Conservation (phyloP, 208 protist genomes). For the Acanthamoeba castellanii region DNA sequence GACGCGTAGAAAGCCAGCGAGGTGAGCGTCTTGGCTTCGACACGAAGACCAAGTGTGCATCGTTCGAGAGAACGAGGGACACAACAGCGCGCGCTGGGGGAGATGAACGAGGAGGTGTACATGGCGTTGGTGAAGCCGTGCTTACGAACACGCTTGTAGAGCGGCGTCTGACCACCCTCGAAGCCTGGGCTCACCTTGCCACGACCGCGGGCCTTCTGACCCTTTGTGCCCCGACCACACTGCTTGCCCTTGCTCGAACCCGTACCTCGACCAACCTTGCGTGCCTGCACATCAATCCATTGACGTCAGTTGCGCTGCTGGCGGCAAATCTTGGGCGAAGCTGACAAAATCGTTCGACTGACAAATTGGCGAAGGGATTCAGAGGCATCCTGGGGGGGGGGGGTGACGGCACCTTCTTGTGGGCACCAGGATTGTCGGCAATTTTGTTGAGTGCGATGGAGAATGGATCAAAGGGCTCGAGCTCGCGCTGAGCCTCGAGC, state of each 20-base stretch:
- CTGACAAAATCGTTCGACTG: neutral
- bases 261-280: conserved; percentile 52
- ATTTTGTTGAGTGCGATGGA: conserved; percentile 36
- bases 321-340: no score
- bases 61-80: no score
- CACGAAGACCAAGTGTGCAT: no score
- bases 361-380: neutral
- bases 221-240: conserved; percentile 69
- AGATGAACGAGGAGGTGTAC: neutral
- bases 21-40: no score
- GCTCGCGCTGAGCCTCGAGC: neutral
- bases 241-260: conserved; percentile 73
- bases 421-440: conserved; percentile 57
- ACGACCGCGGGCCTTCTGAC: conserved; percentile 57
- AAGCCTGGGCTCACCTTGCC: conserved; percentile 73
- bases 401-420: conserved; percentile 35
- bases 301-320: no score
- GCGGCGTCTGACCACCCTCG: conserved; percentile 78
- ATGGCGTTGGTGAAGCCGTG: conserved; percentile 74
- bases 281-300: neutral
- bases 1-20: no score
- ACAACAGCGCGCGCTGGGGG: neutral
- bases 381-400: neutral
- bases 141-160: conserved; percentile 76
- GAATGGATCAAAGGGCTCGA: neutral